Evolutionary conservation across 1,284 basidiomycete species (phyloP), one percentile per base, ranked within the genome.

Genomic region (Melampsora abietis-canadensis): DNA sequence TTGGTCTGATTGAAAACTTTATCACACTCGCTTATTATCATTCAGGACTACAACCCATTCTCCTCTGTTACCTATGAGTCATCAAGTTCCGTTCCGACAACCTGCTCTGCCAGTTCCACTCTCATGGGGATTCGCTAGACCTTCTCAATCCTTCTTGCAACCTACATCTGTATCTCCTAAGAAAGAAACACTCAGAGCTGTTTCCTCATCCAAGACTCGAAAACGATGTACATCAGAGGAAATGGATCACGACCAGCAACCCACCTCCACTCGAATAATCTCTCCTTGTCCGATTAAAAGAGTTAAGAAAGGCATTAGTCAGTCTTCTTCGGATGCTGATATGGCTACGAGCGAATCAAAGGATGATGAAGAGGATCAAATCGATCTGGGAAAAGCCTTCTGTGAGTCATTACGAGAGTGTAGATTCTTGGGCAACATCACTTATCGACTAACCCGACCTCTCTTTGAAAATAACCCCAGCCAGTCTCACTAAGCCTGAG

Each of bases 71-170:
- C 27, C 51, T 7, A 66, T 73, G 62, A 30, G 47, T 54, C 70
- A 65, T 31, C 70, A 73, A 57, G 34, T 73, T 44, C 70, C 70
- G 0, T 73, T 73, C 63, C 62, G 70, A 24, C 70, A 73, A 60
- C 70, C 70, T 37, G 48, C 70, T 24, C n/a, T 60, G 21, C 62
- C 70, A 19, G 51, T 66, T 21, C 63, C 70, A 59, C 63, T 73
- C 10, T 59, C 37, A 30, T 66, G 62, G 62, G 15, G 62, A 17
- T 73, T 73, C 34, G 62, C 62, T 54, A 21, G 24, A 57, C 17
- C 60, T 21, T 44, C 59, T 54, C 30, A 40, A 63, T 60, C 60
- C 44, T 48, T 61, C 34, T 8, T 34, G 10, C 21, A 61, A 61
- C 60, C 31, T 34, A 31, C 21, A 7, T 30, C 31, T 34, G 10